phyloP scores from a whole-genome alignment of 2,329 filamentous ascomycete genomes.

The Cercospora sesami region DNA sequence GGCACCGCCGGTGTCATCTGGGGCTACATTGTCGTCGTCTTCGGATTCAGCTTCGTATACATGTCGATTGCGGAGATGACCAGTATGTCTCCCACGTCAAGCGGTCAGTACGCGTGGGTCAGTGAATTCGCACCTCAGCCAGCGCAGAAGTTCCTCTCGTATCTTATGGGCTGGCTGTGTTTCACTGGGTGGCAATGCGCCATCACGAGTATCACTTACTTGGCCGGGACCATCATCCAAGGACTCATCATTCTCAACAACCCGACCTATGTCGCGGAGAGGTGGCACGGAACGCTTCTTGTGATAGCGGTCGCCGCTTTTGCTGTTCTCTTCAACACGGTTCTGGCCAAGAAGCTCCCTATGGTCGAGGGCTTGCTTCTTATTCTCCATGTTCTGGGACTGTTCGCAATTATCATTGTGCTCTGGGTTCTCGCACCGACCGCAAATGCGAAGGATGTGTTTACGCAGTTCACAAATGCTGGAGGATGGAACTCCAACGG shows the following conservation, averaged over 20 bases:
- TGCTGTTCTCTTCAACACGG: slow-evolving; percentile 47
- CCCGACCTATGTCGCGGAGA: slow-evolving; percentile 9
- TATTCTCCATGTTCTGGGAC: slow-evolving; percentile 54
- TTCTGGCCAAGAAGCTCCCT: slow-evolving; percentile 47
- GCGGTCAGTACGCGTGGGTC: neutral
- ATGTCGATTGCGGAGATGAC: slow-evolving; percentile 14
- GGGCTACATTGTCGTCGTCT: slow-evolving; percentile 11
- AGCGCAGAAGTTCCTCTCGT: slow-evolving; percentile 14
- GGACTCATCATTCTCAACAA: slow-evolving; percentile 22
- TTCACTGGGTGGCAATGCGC: slow-evolving; percentile 19
- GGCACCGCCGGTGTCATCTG: slow-evolving; percentile 10
- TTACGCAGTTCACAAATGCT: slow-evolving; percentile 29
- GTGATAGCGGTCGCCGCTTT: slow-evolving; percentile 47
- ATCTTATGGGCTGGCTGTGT: slow-evolving; percentile 23
- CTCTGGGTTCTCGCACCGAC: slow-evolving; percentile 42
- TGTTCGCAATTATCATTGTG: slow-evolving; percentile 54
- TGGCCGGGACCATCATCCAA: slow-evolving; percentile 17
- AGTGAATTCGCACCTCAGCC: slow-evolving; percentile 11
- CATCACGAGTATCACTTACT: slow-evolving; percentile 14
- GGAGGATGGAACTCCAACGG: slow-evolving; percentile 15
- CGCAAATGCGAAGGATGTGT: slow-evolving; percentile 26
- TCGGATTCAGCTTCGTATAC: slow-evolving; percentile 13
- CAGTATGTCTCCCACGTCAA: neutral
- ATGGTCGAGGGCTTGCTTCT: slow-evolving; percentile 53
- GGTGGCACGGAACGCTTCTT: slow-evolving; percentile 52